Base-by-base conservation (phyloP, 768 basidiomycete genomes). In the Amanita inopinata region DNA sequence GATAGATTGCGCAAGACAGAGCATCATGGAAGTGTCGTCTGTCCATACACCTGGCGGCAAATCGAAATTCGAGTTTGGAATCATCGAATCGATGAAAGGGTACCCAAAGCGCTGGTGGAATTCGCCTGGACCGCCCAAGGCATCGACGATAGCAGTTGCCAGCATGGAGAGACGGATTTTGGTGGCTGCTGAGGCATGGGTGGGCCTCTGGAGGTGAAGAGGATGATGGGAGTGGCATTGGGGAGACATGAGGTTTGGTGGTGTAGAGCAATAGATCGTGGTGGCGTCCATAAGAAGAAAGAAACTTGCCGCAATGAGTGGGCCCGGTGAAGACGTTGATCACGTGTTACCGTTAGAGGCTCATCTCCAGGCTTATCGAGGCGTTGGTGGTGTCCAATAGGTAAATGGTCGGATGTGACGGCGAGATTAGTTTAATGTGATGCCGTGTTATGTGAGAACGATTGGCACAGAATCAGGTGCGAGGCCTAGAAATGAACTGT, bases 1-100 rank as follows among this genome's bases (percentile, higher is more conserved):
- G 31, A 71, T 48, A 7, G 69, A 69, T 4, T 57, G 55, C 5
- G 66, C 67, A 9, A 73, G 59, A 42, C 66, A 69, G 3, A 73
- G 61, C 15, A 61, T 61, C 67, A 68, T 70, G 25, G 64, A 67
- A 1, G 69, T 71, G 47, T 71, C 69, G 52, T 72, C 70, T 7
- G 70, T 70, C 69, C 69, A 73, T 17, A 64, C 58, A 2, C 70
- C 69, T 2, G 61, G 48, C 0, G 55, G 55, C 9, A 65, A 53
- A 15, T 34, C 36, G 47, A 70, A 70, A 33, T 59, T 66, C 1
- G 51, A 31, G 49, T 70, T 72, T 11, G 62, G 61, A 4, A 47
- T 47, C 66, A 69, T 70, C 12, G 53, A 43, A 4, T 53, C 52
- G 37, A 68, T 43, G 33, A 66, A 54, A 5, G 57, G 50, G 53